Evolutionary conservation across 1,284 basidiomycete genomes (phyloP), one percentile per base, ranked within the genome.

Genomic region (Ceratobasidium sp.): DNA sequence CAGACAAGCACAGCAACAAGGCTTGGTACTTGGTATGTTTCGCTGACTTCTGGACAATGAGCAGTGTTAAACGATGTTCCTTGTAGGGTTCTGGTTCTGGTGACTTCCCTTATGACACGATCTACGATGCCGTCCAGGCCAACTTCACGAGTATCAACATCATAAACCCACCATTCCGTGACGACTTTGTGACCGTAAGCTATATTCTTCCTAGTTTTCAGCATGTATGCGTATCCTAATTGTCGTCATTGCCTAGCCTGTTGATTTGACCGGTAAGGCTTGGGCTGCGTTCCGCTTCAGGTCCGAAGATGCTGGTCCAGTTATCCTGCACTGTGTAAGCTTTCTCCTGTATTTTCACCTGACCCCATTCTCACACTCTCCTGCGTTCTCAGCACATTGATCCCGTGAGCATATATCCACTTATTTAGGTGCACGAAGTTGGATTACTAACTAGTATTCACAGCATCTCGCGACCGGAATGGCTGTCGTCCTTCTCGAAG

Each of bases 1-100:
- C n/a, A 68, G 65, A 68, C 16, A 68, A 68, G 27, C 65, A 68
- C 24, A 43, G 65, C 51, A 68, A 68, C 65, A 68, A 68, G 51
- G 65, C 65, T 29, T 68, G 65, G 65, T 68, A 51, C 14, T 43
- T 56, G 51, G 65, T 68, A 56, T 11, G 51, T 16, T 16, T 39
- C 29, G 46, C 27, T 27, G 22, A 31, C 11, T 14, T n/a, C 9
- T 54, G 27, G 27, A 54, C 53, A 11, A 31, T 2, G 2, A 13
- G 14, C 16, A 6, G 2, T 4, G 7, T 1, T 4, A 13, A 22
- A 8, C n/a, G 2, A 43, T 5, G 4, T 13, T 4, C 2, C 24
- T 1, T 29, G 1, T 29, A 68, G 65, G 65, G 65, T 3, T 68
- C 51, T 7, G 65, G 65, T 2, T n/a, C 48, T 13, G 65, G 51